Evolutionary conservation across 2,329 filamentous ascomycete species (phyloP), one percentile per base, ranked within the genome.

Genomic region (Apiospora kogelbergensis): DNA sequence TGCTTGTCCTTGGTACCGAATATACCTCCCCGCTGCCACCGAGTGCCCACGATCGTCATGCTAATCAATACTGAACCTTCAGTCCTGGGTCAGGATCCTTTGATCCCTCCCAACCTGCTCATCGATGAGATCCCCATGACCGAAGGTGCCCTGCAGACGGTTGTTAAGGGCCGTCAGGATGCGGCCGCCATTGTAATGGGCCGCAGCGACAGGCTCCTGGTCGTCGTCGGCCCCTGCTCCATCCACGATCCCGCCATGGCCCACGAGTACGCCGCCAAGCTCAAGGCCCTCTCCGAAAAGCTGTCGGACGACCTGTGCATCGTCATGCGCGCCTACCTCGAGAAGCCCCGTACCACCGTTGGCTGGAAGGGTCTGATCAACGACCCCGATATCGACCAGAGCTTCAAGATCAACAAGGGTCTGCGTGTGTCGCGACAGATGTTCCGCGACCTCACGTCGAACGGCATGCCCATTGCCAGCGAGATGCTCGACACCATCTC

Each of bases 361-460:
- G 96, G 96, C 79, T 99, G 96, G 96, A 99, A 99, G 85, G 96
- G 96, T 67, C 87, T 99, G 81, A 98, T 99, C 87, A 99, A 99
- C 83, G 96, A 99, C 81, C 96, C 96, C 2, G 95, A 98, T 77
- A 97, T 99, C 80, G 94, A 99, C 81, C 91, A 96, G 80, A 96
- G 92, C 78, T 99, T 93, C 91, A 90, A 97, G 84, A 99, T 99
- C 86, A 99, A 99, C 90, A 98, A 98, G 87, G 96, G 96, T 67
- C 88, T 99, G 68, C 90, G 94, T 40, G 90, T 97, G 69, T 95
- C 93, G n/a, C 89, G 96, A 76, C 92, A 97, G 84, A 88, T 99
- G 78, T 99, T 98, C 85, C 90, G 92, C 76, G 95, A 98, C 78
- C 86, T 99, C 71, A 99, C 95, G 44, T 86, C 86, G 71, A 86